Conservation (phyloP, 257 asterid genomes). For the Orobanche coerulescens region DNA sequence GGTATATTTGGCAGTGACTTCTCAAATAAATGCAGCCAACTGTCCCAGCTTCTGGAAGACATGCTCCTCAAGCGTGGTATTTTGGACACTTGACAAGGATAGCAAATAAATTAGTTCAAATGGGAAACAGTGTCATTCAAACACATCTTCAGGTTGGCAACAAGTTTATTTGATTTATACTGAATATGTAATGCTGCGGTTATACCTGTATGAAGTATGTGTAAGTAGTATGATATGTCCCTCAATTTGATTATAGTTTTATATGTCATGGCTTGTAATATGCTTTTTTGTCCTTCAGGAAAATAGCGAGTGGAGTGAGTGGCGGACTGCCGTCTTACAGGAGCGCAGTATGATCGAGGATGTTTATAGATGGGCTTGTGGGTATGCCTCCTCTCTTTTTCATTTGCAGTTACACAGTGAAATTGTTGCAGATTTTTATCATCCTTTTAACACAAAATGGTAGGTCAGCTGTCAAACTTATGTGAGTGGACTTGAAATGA, state of each 20-base stretch:
- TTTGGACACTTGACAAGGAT: conserved; percentile 80
- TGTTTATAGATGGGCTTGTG: conserved; percentile 87
- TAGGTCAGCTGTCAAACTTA: not conserved
- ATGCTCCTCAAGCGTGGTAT: conserved; percentile 73
- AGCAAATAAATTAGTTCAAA: conserved; percentile 69
- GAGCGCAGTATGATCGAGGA: conserved; percentile 74
- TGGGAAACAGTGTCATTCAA: conserved; percentile 54
- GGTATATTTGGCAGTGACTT: conserved; percentile 12
- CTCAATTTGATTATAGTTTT: conserved; percentile 8
- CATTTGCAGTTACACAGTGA: conserved; percentile 2
- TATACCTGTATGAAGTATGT: no score
- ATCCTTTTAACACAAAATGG: not conserved
- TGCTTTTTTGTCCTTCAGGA: conserved; percentile 40
- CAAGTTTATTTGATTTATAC: no score
- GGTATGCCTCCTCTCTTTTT: conserved; percentile 44
- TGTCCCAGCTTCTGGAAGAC: conserved; percentile 53
- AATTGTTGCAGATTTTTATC: not conserved
- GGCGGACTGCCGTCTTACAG: conserved; percentile 64
- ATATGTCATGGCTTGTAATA: conserved; percentile 7
- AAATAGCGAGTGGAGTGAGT: conserved; percentile 64
- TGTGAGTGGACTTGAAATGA: not conserved
- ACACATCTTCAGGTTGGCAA: conserved; percentile 61
- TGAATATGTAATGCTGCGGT: no score
- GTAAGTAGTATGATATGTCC: not conserved
- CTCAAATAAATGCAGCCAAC: conserved; percentile 60